Evolutionary conservation across 176 grass and related monocot genomes (phyloP), one percentile per base, ranked within the genome.

Genomic region (barley (Hordeum vulgare)): DNA sequence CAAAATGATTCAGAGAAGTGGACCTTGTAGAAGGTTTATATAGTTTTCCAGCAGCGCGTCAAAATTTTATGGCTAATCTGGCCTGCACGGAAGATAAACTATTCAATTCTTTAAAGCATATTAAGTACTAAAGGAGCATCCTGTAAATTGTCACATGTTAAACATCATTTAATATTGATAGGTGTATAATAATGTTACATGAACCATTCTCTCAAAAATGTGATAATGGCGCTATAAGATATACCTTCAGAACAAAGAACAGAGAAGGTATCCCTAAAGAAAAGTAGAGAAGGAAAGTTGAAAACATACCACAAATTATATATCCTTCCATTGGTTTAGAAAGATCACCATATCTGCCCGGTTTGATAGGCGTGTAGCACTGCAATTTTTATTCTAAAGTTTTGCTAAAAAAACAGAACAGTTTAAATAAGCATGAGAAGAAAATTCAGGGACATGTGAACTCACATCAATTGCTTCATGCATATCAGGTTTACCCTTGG

Each of bases 401-500:
- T 94, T 41, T 68, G 62, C 12, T 78, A n/a, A 3, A 24, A 20
- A 65, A 18, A 72, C 11, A 73, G 44, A 59, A 66, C 56, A 84
- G 60, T 4, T 57, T 40, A 82, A 67, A 11, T 14, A 87, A 67
- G 26, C 15, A 85, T 8, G 5, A 42, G 21, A 25, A 41, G 2
- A n/a, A 74, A 60, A 75, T 11, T 33, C 13, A 66, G 27, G 18
- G 49, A 76, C 10, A 87, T 73, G 15, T 31, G 66, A 85, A 85
- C 96, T 91, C 78, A 95, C 96, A 90, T 98, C 96, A 76, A 98
- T 95, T 25, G 93, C 96, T 92, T 98, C 96, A 40, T 98, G 96
- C 96, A 98, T 98, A 41, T 98, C 96, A 81, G 83, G 96, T 71
- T 94, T 95, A 34, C 93, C 96, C 62, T 92, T 91, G 25, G 96